Evolutionary conservation across 257 asterid genomes (phyloP), one percentile per base, ranked within the genome.

Genomic region (Orobanche coerulescens): DNA sequence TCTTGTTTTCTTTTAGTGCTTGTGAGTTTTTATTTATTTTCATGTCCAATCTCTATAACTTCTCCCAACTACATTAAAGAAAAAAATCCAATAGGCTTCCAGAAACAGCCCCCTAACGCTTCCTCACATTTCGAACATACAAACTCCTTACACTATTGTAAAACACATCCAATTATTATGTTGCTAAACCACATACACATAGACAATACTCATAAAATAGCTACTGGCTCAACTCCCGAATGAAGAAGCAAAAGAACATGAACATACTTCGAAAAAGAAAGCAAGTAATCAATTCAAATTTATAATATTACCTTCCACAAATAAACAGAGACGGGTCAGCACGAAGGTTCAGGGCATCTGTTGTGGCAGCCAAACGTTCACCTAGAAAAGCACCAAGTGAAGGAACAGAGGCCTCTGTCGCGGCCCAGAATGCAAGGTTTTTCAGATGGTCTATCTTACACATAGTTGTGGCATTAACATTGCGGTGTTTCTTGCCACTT

Each of bases 351-450:
- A 78, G 60, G 10, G 81, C 81, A 62, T 88, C 84, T 5, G 74
- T 58, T 7, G 79, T 74, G 61, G 90, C 81, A 59, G 85, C 93
- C 64, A 88, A 66, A 16, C 83, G 84, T 58, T 78, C 72, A 10
- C 96, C 91, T 31, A 77, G 82, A 65, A 84, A 76, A 13, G 93
- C 93, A 19, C 73, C 93, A 10, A 86, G 79, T 6, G 86, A 66
- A 44, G 86, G 80, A 40, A 89, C 40, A 18, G 77, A 73, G 42
- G 79, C 68, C 72, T 83, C 78, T 1, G 37, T 49, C 20, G 71
- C 74, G 5, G 79, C 78, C 91, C 95, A 86, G 6, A 56, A n/a
- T 5, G 96, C 85, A 28, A 86, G 78, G 67, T 65, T 70, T 64
- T 81, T 84, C 1, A 84, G 40, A 60, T 86, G 90, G 16, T 86